Evolutionary conservation across 306 rosid genomes (phyloP), one percentile per base, ranked within the genome.

Genomic region (Prosopis cineraria): DNA sequence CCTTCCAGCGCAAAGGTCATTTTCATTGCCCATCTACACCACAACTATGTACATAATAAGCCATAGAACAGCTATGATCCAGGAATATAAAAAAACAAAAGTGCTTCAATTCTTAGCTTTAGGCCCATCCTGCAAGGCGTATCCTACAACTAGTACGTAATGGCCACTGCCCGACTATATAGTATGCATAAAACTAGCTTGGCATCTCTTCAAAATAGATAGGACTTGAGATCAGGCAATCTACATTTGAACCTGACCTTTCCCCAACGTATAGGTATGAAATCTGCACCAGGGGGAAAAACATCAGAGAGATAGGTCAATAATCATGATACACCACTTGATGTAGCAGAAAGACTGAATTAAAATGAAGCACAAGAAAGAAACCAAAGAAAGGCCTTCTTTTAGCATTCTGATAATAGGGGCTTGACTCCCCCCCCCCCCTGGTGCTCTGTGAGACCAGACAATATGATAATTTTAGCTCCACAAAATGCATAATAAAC

Each of bases 11-110:
- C 25, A 72, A 80, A 55, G 33, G 69, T 20, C 67, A 58, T 71
- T 81, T 76, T 34, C 39, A 64, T 81, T 73, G 75, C 64, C 74
- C 80, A 74, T 68, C 73, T 74, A 78, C 44, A 68, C 70, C 78
- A 43, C 63, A 80, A 65, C 71, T 84, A 87, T 86, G 78, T 83
- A 84, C 83, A 84, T 36, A 80, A 20, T 27, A 41, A 29, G 41
- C 31, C 66, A 30, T 12, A 20, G 37, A 72, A 72, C 13, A 72
- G 43, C 52, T 53, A 72, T 3, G 37, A 72, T 34, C 31, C 63
- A 12, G 78, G 74, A 72, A 82, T 17, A 45, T 29, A 10, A 56
- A 82, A 68, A 33, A 58, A 79, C 55, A 76, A 75, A 24, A 33
- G 44, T 72, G 56, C 78, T n/a, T 64, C 30, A 65, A 67, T 17